A percentile compares a stretch with the other conserved stretches of the same genome.
Conservation (phyloP, 768 basidiomycete genomes). For the Dendrothele bispora region DNA sequence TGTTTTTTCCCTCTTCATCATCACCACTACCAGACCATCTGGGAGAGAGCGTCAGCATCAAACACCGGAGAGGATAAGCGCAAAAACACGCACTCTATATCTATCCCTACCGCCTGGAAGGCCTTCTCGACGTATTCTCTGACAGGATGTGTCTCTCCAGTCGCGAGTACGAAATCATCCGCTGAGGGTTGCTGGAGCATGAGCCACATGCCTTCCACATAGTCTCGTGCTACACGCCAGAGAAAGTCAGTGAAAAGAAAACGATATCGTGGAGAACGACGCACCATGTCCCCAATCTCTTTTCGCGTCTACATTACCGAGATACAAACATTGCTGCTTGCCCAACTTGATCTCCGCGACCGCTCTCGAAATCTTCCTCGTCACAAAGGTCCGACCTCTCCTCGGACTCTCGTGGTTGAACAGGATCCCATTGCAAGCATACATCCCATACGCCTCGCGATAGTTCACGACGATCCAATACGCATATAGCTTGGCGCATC, state of each 20-base stretch:
- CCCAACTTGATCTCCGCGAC: conserved; percentile 90
- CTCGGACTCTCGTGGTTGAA: conserved; percentile 99
- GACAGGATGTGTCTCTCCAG: conserved; percentile 94
- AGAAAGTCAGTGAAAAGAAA: conserved; percentile 7
- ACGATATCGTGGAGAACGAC: conserved; percentile 20
- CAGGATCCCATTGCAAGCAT: conserved; percentile 93
- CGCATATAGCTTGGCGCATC: conserved; percentile 91
- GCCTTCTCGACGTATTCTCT: conserved; percentile 91
- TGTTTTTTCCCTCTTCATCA: conserved; percentile 75
- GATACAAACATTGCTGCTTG: conserved; percentile 87
- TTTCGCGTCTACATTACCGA: conserved; percentile 92
- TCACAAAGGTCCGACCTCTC: conserved; percentile 93
- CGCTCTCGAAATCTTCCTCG: conserved; percentile 90
- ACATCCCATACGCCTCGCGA: conserved; percentile 95
- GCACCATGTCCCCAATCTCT: conserved; percentile 98
- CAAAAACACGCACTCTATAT: conserved; percentile 52
- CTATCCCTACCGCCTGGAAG: conserved; percentile 66
- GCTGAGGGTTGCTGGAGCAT: conserved; percentile 87
- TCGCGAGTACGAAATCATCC: conserved; percentile 93
- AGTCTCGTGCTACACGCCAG: conserved; percentile 63
- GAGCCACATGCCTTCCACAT: conserved; percentile 97
- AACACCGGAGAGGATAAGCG: background rate
- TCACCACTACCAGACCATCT: conserved; percentile 82
- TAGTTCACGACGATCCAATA: conserved; percentile 93
- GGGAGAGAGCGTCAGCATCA: conserved; percentile 8